Conservation (phyloP, 2,329 filamentous ascomycete genomes). For the Basipetospora sp. region DNA sequence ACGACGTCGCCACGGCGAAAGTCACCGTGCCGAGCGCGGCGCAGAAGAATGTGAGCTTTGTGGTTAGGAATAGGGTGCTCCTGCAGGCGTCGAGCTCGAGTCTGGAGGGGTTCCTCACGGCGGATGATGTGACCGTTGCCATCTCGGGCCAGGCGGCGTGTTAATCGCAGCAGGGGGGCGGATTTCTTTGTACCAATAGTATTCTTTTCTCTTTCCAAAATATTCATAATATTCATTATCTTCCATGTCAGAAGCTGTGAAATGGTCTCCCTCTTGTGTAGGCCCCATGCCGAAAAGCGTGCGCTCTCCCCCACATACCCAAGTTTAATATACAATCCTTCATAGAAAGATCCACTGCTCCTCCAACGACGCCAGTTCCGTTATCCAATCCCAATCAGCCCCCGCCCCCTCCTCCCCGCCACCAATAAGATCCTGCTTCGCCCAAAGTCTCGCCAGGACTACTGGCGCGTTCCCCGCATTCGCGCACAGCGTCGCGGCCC, state of each 20-base stretch:
- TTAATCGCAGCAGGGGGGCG: too few species aligned
- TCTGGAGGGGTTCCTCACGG: background rate
- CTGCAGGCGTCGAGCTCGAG: background rate
- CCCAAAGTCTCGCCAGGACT: background rate
- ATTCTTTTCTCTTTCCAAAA: too few species aligned
- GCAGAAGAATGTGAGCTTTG: conserved; percentile 3
- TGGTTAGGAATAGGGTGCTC: conserved; percentile 1
- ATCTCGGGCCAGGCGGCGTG: background rate
- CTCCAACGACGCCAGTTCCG: background rate
- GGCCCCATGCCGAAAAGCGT: too few species aligned
- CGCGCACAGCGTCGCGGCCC: background rate
- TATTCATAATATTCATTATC: too few species aligned
- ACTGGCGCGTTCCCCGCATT: background rate
- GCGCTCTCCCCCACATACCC: too few species aligned
- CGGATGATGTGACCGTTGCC: conserved; percentile 4
- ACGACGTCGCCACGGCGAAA: background rate
- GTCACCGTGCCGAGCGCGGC: background rate
- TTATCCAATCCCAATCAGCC: background rate
- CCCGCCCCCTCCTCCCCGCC: background rate
- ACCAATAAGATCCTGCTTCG: background rate
- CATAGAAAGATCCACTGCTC: conserved; percentile 1
- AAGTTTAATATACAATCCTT: too few species aligned
- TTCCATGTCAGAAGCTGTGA: too few species aligned
- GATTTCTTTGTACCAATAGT: too few species aligned
- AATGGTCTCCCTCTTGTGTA: too few species aligned